Evolutionary conservation across 371 early-diverging fungal species (phyloP).

Genomic region (Haplosporangium sp.): DNA sequence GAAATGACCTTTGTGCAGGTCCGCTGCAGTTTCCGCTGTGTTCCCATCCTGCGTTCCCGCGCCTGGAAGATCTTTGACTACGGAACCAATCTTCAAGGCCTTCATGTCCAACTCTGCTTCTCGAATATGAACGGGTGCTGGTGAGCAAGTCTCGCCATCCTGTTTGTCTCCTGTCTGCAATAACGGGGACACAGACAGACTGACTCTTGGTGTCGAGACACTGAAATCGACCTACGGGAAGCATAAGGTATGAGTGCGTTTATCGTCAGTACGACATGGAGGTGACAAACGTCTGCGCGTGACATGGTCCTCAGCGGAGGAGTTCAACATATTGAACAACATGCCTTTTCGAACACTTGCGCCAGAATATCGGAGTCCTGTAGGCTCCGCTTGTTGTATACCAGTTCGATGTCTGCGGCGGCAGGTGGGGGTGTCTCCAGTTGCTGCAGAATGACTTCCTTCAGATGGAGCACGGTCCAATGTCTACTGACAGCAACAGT

Average conservation of each 20-base stretch:
- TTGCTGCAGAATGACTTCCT: slow-evolving; percentile 2
- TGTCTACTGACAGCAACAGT: slow-evolving; percentile 1
- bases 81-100: too few species aligned
- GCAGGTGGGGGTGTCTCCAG: background rate
- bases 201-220: background rate
- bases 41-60: too few species aligned
- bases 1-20: too few species aligned
- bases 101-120: too few species aligned
- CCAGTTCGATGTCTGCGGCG: slow-evolving; percentile 6
- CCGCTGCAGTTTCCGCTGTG: too few species aligned
- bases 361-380: slow-evolving; percentile 14
- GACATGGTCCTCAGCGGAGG: too few species aligned
- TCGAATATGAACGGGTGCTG: slow-evolving; percentile 1
- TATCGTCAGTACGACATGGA: too few species aligned
- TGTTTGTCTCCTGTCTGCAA: background rate
- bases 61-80: too few species aligned
- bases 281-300: background rate
- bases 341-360: slow-evolving; percentile 23
- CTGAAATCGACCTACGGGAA: background rate
- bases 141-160: slow-evolving; percentile 6
- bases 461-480: slow-evolving; percentile 16
- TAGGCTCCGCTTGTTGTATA: slow-evolving; percentile 14
- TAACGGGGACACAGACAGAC: background rate
- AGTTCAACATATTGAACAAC: background rate
- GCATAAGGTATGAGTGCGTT: background rate